Evolutionary conservation across 768 basidiomycete species (phyloP).

Genomic region (Lyophyllum atratum): DNA sequence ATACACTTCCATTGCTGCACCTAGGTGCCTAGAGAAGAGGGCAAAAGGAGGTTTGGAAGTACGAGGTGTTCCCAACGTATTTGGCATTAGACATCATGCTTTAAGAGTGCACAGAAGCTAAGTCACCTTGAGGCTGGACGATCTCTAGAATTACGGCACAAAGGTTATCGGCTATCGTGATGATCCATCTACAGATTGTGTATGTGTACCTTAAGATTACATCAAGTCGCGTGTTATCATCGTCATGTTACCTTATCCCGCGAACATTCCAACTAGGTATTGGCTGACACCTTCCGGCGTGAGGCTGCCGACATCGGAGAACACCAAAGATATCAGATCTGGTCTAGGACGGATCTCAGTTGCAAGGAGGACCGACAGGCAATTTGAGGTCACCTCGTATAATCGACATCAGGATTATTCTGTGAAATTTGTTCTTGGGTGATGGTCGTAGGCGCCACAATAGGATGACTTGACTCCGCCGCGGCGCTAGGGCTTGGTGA

Average conservation of each 20-base stretch:
- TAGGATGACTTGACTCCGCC: slow-evolving; percentile 26
- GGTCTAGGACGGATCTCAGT: slow-evolving; percentile 49
- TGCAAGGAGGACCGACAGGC: neutral
- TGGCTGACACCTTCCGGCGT: slow-evolving; percentile 94
- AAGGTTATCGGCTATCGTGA: slow-evolving; percentile 38
- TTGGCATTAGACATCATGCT: neutral
- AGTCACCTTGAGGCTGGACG: slow-evolving; percentile 1
- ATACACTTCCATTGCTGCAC: neutral
- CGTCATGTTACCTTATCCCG: slow-evolving; percentile 45
- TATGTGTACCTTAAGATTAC: slow-evolving; percentile 10
- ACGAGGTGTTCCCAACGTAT: neutral
- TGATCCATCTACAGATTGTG: slow-evolving; percentile 32
- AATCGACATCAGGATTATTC: slow-evolving; percentile 91
- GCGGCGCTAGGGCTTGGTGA: slow-evolving; percentile 15
- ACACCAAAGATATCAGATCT: slow-evolving; percentile 90
- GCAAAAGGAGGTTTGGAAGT: neutral
- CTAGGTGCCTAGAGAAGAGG: neutral
- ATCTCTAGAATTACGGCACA: slow-evolving; percentile 6
- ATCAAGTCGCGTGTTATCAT: slow-evolving; percentile 13
- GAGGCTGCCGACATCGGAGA: slow-evolving; percentile 91
- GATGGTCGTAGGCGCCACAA: slow-evolving; percentile 45
- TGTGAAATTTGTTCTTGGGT: slow-evolving; percentile 79
- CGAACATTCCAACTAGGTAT: slow-evolving; percentile 94
- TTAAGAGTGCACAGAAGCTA: neutral
- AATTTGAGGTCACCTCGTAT: slow-evolving; percentile 68